Percentiles rank a stretch among this genome's conserved stretches.
These are phyloP conservation scores for Penicillium decumbens DNA, from an alignment of 2,329 filamentous ascomycete species.

Conservation along the genomic window DNA sequence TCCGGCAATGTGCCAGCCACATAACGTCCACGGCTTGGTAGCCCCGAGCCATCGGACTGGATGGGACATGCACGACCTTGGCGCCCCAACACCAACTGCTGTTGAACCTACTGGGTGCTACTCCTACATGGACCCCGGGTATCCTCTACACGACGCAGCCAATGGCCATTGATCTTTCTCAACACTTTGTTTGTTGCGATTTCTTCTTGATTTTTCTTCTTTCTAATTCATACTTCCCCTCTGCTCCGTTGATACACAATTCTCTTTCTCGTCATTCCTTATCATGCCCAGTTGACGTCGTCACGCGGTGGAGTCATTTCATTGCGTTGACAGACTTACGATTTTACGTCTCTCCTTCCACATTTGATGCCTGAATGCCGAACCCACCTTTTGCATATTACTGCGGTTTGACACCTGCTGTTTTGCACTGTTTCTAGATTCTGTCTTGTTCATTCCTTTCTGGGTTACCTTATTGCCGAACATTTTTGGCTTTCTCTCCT, in stretches of 20 bases:
- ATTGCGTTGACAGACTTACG: slow-evolving; percentile 9
- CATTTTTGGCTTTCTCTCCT: slow-evolving; percentile 34
- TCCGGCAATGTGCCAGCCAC: slow-evolving; percentile 31
- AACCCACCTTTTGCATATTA: slow-evolving; percentile 15
- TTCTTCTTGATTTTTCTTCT: slow-evolving; percentile 11
- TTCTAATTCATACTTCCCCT: slow-evolving; percentile 22
- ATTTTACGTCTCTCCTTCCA: slow-evolving; percentile 36
- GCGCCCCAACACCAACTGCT: slow-evolving; percentile 26
- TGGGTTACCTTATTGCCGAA: slow-evolving; percentile 29
- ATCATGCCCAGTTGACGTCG: slow-evolving; percentile 18
- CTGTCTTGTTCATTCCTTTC: slow-evolving; percentile 32
- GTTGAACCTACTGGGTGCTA: slow-evolving; percentile 28
- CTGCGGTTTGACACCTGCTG: slow-evolving; percentile 17
- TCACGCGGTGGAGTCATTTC: background rate
- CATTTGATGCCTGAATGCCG: slow-evolving; percentile 31
- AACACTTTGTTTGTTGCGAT: background rate
- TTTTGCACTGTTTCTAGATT: slow-evolving; percentile 29
- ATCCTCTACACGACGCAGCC: slow-evolving; percentile 29
- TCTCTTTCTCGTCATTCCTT: slow-evolving; percentile 28
- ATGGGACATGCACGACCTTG: slow-evolving; percentile 39
- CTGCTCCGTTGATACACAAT: slow-evolving; percentile 24
- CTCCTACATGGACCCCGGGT: slow-evolving; percentile 33
- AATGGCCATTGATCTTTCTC: slow-evolving; percentile 21
- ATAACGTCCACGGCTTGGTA: slow-evolving; percentile 25
- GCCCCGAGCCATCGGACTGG: slow-evolving; percentile 32